phyloP scores from a whole-genome alignment of 192 early-diverging fungal genomes.

The Backusella liffmaniae region DNA sequence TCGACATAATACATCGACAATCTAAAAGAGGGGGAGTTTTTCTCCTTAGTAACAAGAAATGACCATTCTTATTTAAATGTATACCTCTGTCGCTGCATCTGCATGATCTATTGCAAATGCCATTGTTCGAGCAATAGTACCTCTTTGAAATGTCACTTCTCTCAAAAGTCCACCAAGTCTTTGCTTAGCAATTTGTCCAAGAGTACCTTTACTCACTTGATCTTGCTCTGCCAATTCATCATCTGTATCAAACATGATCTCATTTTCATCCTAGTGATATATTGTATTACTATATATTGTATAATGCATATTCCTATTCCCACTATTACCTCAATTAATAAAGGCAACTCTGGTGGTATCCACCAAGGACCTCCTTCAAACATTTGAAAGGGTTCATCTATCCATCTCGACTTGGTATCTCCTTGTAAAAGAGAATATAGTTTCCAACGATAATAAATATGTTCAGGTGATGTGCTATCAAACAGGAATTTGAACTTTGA shows the following conservation, averaged over 20 bases:
- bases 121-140: slow-evolving; percentile 77
- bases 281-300: slow-evolving; percentile 32
- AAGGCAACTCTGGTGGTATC: slow-evolving; percentile 78
- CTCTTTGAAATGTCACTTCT: slow-evolving; percentile 43
- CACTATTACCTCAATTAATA: slow-evolving; percentile 59
- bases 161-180: slow-evolving; percentile 47
- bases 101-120: slow-evolving; percentile 81
- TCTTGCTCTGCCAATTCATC: slow-evolving; percentile 55
- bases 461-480: slow-evolving; percentile 67
- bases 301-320: no score
- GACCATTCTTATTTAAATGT: background rate
- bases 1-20: slow-evolving; percentile 64
- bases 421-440: slow-evolving; percentile 87
- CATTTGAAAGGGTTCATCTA: slow-evolving; percentile 82
- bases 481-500: slow-evolving; percentile 72
- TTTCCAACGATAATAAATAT: slow-evolving; percentile 91
- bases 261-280: slow-evolving; percentile 15
- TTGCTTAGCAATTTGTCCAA: slow-evolving; percentile 46
- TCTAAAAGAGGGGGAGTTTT: slow-evolving; percentile 32
- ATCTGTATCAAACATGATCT: slow-evolving; percentile 40
- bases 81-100: slow-evolving; percentile 71
- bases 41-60: no score
- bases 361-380: slow-evolving; percentile 78
- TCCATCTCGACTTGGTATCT: slow-evolving; percentile 74
- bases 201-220: slow-evolving; percentile 42